These are phyloP conservation scores for Carpinus fangiana DNA, from an alignment of 306 rosid species.

Conservation along the genomic window DNA sequence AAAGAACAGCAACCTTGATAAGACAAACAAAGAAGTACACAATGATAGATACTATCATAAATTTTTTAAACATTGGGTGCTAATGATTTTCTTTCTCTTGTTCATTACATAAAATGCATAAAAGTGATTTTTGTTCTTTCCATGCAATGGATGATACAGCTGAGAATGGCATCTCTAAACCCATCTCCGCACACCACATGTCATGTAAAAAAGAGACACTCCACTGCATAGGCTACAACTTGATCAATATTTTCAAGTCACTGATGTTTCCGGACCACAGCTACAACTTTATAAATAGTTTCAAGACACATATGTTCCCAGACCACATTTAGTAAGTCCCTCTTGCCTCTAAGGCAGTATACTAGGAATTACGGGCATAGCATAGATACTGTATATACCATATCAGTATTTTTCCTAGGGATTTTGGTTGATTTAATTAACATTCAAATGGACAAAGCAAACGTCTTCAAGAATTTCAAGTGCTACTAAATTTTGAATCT, in stretches of 20 bases:
- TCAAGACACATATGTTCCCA: neutral
- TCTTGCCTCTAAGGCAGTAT: neutral
- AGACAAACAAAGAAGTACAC: neutral
- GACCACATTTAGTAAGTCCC: neutral
- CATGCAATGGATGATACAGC: neutral
- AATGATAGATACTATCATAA: neutral
- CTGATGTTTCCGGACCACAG: neutral
- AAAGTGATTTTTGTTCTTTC: neutral
- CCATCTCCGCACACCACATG: neutral
- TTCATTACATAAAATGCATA: neutral
- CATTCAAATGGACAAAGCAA: neutral
- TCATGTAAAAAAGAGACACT: neutral
- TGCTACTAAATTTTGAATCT: neutral
- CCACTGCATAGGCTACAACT: neutral
- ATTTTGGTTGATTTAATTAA: constrained; percentile 1
- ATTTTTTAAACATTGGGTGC: neutral
- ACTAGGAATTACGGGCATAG: neutral
- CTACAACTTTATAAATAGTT: neutral
- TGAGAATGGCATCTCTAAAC: constrained; percentile 2
- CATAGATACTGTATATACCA: neutral
- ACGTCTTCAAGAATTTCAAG: constrained; percentile 1
- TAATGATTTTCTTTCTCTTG: neutral
- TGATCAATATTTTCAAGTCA: neutral
- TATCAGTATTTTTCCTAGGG: constrained; percentile 3
- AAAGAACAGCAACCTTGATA: neutral